Percentiles rank a stretch among this genome's conserved stretches.
These are phyloP conservation scores for Metschnikowia koreensis DNA, from an alignment of 805 yeast species.

Conservation along the genomic window DNA sequence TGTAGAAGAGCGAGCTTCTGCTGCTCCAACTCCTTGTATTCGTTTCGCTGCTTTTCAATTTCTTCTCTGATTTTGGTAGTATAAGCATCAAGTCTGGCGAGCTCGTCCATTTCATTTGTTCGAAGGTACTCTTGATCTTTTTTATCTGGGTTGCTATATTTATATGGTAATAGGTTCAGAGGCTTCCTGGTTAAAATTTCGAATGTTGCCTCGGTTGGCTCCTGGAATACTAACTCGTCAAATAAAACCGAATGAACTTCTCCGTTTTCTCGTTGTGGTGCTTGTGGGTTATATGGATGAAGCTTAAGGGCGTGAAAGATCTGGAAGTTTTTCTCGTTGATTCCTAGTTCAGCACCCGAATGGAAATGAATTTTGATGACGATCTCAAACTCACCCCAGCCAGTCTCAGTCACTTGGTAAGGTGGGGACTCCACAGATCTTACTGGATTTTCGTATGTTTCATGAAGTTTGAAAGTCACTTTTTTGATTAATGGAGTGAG, in stretches of 20 bases:
- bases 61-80: conserved; percentile 39
- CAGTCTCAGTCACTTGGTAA: conserved; percentile 92
- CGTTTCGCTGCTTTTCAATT: conserved; percentile 39
- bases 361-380: conserved; percentile 82
- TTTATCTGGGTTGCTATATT: conserved; percentile 31
- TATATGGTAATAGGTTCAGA: conserved; percentile 49
- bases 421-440: conserved; percentile 88
- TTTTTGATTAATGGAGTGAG: conserved; percentile 77
- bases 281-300: conserved; percentile 72
- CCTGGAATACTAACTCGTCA: conserved; percentile 92
- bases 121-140: conserved; percentile 42
- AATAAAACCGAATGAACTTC: conserved; percentile 52
- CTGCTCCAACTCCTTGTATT: conserved; percentile 41
- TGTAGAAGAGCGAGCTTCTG: conserved; percentile 40
- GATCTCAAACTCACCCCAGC: conserved; percentile 99
- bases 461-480: conserved; percentile 93
- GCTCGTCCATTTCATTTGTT: conserved; percentile 41
- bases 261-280: conserved; percentile 38
- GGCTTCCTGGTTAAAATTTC: conserved; percentile 71
- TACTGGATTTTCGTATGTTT: conserved; percentile 85
- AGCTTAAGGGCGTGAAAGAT: conserved; percentile 86
- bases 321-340: conserved; percentile 78
- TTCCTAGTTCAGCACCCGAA: conserved; percentile 61
- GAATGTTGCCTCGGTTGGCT: conserved; percentile 89
- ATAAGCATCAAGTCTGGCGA: conserved; percentile 40